Evolutionary conservation across 139 green algal genomes (phyloP), one percentile per base, ranked within the genome.

Genomic region (Pseudopediastrum boryanum): DNA sequence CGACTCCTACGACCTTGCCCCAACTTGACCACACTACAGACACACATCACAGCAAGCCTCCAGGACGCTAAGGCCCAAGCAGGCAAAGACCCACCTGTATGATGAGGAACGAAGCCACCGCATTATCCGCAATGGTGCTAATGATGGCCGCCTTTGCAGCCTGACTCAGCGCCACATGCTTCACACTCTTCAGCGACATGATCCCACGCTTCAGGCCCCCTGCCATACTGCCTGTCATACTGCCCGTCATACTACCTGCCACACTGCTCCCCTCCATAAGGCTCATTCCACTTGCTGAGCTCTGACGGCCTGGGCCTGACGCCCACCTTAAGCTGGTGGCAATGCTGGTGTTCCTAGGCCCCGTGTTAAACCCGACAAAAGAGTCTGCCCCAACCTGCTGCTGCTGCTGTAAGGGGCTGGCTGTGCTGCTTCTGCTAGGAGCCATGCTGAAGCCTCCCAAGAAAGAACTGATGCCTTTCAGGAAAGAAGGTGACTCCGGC

Each of bases 81-180:
- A n/a, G n/a, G n/a, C n/a, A n/a, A 27, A 68, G 52, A 2, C 1
- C 87, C 67, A 84, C 77, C 78, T 98, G 91, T 33, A 98, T 94
- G 67, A 97, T 81, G 0, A 98, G 76, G 70, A 99, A 98, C 36
- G 89, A 84, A 0, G 93, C 93, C 10, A 99, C 88, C 25, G 96
- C 96, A 52, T 87, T 89, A 87, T 98, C 94, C 2, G 94, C 93
- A 12, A 96, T 80, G 16, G 75, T 67, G 46, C 70, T 69, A 63
- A 95, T 86, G 41, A 89, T 59, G 29, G 81, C 79, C 10, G 63
- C 7, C 66, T 85, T 85, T 31, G 72, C 61, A n/a, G 78, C 59
- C 16, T 58, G 16, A 29, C 67, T 82, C 2, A 82, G 64, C 43
- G 13, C 43, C 62, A 69, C 38, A 2, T 21, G 7, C 9, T 35